Base-by-base conservation (phyloP, 225 moss, liverwort and hornwort genomes). In the Takakia lepidozioides region DNA sequence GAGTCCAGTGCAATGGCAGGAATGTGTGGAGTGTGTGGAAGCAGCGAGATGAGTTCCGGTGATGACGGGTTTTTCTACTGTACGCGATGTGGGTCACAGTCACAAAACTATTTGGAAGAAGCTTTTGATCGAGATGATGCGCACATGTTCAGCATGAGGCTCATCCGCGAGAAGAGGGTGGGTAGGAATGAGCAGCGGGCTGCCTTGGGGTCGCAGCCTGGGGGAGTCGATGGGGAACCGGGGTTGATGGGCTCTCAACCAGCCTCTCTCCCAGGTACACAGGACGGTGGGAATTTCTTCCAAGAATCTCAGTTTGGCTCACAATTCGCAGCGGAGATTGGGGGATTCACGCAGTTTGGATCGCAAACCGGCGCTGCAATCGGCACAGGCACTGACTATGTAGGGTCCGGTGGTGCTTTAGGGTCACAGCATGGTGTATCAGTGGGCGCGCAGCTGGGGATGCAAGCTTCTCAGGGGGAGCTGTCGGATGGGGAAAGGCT, bases 21-120 rank as follows among this genome's bases (percentile, higher is more conserved):
- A 14, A 20, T 78, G 20, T 98, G 98, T 27, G 72, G 61, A 32
- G 75, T 75, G 17, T 98, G 98, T 47, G 85, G 87, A 5, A 81
- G 75, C 29, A 56, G 58, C 1, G 85, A 83, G 25, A 65, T 91
- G 48, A 61, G 67, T 3, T 55, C 34, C 13, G 91, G 85, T 15
- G 78, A 59, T 20, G 81, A 82, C 55, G 83, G 87, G 1, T 72
- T 79, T 27, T 75, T 69, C 10, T 87, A 76, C 38, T 91, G 98
- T 54, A 69, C 63, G 19, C 42, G 58, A 17, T 98, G 98, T 58
- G 98, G 85, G 7, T 70, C 81, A 1, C 91, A 91, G 22, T 85
- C 85, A 1, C 64, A 75, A 20, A 69, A 81, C 43, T 85, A 66
- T 39, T 72, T 80, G 37, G 91, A 91, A 40, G 84, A 98, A 52